phyloP scores from a whole-genome alignment of 306 rosid species.

The Trifolium fragiferum region DNA sequence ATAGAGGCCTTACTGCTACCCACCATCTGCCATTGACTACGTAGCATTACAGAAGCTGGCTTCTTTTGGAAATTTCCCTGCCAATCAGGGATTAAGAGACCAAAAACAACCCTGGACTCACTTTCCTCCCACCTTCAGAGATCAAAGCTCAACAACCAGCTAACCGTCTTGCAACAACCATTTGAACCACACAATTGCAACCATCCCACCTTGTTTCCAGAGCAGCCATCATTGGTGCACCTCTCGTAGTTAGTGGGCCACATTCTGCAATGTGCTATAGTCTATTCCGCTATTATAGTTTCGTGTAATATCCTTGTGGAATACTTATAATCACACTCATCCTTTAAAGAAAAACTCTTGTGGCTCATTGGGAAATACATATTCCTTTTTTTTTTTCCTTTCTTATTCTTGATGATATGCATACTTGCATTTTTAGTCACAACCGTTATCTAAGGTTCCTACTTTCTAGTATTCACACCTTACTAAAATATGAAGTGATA shows the following conservation, averaged over 20 bases:
- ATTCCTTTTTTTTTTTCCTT: not conserved
- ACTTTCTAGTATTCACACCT: conserved; percentile 33
- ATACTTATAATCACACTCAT: conserved; percentile 17
- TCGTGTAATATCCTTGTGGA: conserved; percentile 21
- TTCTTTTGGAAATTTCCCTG: not conserved
- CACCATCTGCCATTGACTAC: not conserved
- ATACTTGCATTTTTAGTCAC: conserved; percentile 13
- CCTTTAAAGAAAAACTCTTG: conserved; percentile 12
- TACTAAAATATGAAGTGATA: conserved; percentile 23
- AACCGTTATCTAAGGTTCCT: conserved; percentile 14
- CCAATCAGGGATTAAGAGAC: not conserved
- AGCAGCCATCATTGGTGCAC: not conserved
- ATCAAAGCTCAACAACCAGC: not conserved
- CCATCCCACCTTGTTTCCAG: not conserved
- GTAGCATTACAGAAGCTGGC: not conserved
- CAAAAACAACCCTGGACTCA: not conserved
- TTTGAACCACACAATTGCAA: not conserved
- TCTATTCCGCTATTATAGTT: not conserved
- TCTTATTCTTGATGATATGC: conserved; percentile 36
- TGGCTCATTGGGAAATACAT: conserved; percentile 21
- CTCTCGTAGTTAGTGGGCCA: too few relatives aligned
- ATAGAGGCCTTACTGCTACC: not conserved
- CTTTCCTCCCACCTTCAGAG: not conserved
- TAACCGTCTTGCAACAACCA: not conserved
- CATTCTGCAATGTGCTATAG: not conserved